Conservation (phyloP, 495 filamentous ascomycete genomes). For the Aspergillus bertholletiae region DNA sequence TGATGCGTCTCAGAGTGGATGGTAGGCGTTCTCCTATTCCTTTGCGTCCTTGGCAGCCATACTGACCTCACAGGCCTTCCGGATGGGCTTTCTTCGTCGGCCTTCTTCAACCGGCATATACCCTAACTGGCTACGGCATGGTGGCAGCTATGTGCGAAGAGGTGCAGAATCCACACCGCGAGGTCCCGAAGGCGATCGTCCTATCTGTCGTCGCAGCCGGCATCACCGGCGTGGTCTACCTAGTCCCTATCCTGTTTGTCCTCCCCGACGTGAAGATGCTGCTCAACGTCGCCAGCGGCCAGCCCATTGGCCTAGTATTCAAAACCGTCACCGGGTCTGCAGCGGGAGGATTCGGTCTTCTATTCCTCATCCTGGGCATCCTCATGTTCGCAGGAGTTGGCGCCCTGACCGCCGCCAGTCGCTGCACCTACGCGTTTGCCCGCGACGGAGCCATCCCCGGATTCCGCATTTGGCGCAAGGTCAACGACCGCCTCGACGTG, state of each 20-base stretch:
- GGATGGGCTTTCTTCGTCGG: constrained; percentile 63
- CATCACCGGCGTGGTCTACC: constrained; percentile 64
- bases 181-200: constrained; percentile 70
- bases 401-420: constrained; percentile 68
- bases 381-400: constrained; percentile 68
- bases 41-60: constrained; percentile 1
- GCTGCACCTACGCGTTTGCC: constrained; percentile 76
- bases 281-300: constrained; percentile 58
- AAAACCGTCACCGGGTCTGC: constrained; percentile 35
- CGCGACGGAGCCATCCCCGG: constrained; percentile 64
- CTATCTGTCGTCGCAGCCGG: constrained; percentile 66
- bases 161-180: constrained; percentile 64
- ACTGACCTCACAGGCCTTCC: constrained; percentile 35
- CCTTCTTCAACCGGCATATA: constrained; percentile 57
- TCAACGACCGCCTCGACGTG: constrained; percentile 53
- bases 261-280: constrained; percentile 51
- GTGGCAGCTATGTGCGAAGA: constrained; percentile 61
- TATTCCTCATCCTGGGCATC: constrained; percentile 71
- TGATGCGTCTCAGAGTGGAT: constrained; percentile 55
- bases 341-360: constrained; percentile 64
- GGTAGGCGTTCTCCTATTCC: constrained; percentile 24
- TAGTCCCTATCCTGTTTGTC: constrained; percentile 65
- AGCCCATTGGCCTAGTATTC: constrained; percentile 33
- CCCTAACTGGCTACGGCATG: constrained; percentile 57
- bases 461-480: constrained; percentile 58